Conservation (phyloP, 768 basidiomycete genomes). For the Daedaleopsis nitida region DNA sequence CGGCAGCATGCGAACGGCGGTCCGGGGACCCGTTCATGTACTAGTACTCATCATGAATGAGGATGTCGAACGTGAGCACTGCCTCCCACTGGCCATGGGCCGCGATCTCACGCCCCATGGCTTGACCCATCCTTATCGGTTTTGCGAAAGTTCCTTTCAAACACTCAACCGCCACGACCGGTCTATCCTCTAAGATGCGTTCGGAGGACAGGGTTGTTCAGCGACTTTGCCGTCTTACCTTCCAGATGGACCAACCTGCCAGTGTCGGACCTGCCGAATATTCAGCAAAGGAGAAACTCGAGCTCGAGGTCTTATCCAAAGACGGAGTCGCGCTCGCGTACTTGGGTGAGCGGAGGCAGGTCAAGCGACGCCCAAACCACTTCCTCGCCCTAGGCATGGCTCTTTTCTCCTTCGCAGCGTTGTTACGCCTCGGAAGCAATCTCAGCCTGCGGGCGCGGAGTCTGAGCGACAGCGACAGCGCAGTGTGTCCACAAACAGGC, state of each 20-base stretch:
- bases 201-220: not conserved
- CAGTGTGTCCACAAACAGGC: constrained; percentile 11
- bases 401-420: not conserved
- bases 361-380: not conserved
- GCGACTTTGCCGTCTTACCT: not conserved
- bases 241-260: not conserved
- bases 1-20: too few species aligned
- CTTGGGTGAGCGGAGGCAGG: not conserved
- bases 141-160: too few species aligned
- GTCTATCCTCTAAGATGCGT: too few species aligned
- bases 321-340: not conserved
- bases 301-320: too few species aligned
- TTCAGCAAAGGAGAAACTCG: not conserved
- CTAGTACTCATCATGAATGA: too few species aligned
- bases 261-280: not conserved
- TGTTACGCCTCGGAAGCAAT: not conserved
- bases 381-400: not conserved
- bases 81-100: too few species aligned
- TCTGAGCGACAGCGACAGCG: not conserved
- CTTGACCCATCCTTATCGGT: too few species aligned
- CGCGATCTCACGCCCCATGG: too few species aligned
- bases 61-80: too few species aligned
- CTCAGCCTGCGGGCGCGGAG: not conserved
- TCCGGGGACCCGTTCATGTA: too few species aligned
- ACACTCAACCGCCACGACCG: too few species aligned